Conservation (phyloP, 225 moss, liverwort and hornwort species). For the Bryoerythrophyllum caledonicum region DNA sequence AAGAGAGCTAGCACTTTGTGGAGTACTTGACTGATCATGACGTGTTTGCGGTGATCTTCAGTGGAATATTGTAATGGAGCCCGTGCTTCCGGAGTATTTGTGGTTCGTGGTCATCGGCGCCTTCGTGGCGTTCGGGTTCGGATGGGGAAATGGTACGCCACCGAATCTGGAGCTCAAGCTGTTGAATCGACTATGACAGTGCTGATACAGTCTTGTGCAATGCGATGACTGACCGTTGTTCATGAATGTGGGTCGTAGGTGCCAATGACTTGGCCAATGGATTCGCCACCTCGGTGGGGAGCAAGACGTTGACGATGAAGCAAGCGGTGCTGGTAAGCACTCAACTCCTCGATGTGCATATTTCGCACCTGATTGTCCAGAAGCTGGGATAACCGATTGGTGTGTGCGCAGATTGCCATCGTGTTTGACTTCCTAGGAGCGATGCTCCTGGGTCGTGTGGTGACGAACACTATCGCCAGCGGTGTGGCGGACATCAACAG, state of each 20-base stretch:
- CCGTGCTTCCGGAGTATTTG: constrained; percentile 27
- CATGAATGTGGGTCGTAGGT: constrained; percentile 13
- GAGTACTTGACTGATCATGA: neutral
- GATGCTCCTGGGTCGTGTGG: constrained; percentile 20
- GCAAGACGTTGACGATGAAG: constrained; percentile 36
- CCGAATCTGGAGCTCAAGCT: neutral
- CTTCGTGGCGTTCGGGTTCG: constrained; percentile 8
- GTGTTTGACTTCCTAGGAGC: constrained; percentile 27
- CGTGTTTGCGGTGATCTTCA: neutral
- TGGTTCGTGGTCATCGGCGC: constrained; percentile 39
- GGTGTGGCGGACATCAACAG: constrained; percentile 22
- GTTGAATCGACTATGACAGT: no score
- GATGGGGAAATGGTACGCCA: constrained; percentile 33
- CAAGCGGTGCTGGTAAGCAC: constrained; percentile 32
- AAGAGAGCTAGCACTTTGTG: neutral
- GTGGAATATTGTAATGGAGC: constrained; percentile 1
- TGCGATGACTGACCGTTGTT: neutral
- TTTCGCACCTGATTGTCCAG: no score
- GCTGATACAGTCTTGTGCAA: no score
- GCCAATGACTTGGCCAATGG: constrained; percentile 41
- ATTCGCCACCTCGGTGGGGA: constrained; percentile 41
- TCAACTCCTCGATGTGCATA: neutral
- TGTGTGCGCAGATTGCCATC: constrained; percentile 18
- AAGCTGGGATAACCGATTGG: no score
- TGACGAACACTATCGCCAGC: constrained; percentile 19